phyloP scores from a whole-genome alignment of 768 basidiomycete genomes.

The Cystobasidium onofrii region DNA sequence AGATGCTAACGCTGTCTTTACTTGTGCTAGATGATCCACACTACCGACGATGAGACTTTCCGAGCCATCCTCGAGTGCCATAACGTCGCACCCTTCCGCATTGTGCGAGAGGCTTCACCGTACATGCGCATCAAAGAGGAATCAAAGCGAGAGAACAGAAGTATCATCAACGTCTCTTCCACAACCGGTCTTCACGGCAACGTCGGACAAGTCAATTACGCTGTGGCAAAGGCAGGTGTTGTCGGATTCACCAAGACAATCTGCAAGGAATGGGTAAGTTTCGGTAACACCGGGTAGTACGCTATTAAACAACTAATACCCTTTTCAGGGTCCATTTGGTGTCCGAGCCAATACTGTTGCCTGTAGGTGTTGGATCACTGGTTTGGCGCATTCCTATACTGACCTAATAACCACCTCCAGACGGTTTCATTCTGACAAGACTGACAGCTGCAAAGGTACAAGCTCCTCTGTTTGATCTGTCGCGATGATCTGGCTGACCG shows the following conservation, averaged over 20 bases:
- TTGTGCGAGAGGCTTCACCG: conserved; percentile 73
- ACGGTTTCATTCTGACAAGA: conserved; percentile 67
- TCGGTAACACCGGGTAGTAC: background rate
- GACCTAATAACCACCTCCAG: background rate
- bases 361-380: conserved; percentile 43
- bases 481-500: background rate
- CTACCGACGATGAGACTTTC: conserved; percentile 70
- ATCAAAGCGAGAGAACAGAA: conserved; percentile 54
- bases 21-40: conserved; percentile 79
- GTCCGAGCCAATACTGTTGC: conserved; percentile 76
- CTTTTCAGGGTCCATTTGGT: conserved; percentile 53
- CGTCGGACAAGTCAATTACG: conserved; percentile 69
- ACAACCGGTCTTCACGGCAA: conserved; percentile 72
- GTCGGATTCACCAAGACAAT: conserved; percentile 75
- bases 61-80: conserved; percentile 77
- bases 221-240: conserved; percentile 51
- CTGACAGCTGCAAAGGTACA: conserved; percentile 63
- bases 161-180: conserved; percentile 73
- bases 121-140: conserved; percentile 72
- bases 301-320: background rate
- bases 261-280: conserved; percentile 64
- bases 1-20: conserved; percentile 54
- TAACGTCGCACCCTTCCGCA: conserved; percentile 74
- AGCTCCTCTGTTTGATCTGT: too few species aligned
- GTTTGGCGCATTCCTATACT: background rate